Conservation (phyloP, 2,329 filamentous ascomycete species). For the Herpotrichia juniperi region DNA sequence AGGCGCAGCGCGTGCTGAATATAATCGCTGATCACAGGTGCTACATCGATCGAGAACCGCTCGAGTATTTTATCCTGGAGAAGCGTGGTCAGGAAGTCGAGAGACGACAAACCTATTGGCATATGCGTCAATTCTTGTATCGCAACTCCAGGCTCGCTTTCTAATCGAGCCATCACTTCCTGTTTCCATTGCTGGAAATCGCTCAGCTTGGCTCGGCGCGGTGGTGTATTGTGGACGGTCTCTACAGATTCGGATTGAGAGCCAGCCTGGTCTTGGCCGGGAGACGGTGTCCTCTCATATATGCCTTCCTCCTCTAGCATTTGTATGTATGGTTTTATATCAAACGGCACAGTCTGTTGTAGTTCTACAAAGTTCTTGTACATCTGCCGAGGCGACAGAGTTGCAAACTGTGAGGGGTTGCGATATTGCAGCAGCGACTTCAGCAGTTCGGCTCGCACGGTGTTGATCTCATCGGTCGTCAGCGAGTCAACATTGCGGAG, state of each 20-base stretch:
- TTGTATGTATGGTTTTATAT: constrained; percentile 34
- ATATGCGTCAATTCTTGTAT: constrained; percentile 40
- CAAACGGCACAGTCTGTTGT: constrained; percentile 22
- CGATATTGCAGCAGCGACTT: constrained; percentile 29
- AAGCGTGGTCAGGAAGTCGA: constrained; percentile 48
- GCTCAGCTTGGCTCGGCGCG: constrained; percentile 10
- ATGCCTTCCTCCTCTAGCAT: constrained; percentile 47
- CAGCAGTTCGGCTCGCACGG: constrained; percentile 30
- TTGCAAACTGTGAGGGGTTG: constrained; percentile 13
- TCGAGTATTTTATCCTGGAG: constrained; percentile 32
- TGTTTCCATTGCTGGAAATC: constrained; percentile 28
- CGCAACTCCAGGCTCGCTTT: constrained; percentile 25
- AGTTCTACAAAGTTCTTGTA: constrained; percentile 18
- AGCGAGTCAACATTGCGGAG: constrained; percentile 4
- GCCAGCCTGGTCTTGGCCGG: constrained; percentile 9
- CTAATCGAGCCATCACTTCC: constrained; percentile 23
- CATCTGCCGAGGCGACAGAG: constrained; percentile 21
- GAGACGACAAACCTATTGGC: constrained; percentile 42
- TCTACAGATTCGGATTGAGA: neutral
- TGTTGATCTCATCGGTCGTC: constrained; percentile 22
- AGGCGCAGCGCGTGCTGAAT: constrained; percentile 46
- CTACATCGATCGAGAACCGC: constrained; percentile 30
- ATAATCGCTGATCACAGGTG: constrained; percentile 39
- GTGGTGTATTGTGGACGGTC: neutral
- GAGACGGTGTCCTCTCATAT: constrained; percentile 32